Conservation (phyloP, 1,284 basidiomycete genomes). For the Sanghuangporus sanghuang region DNA sequence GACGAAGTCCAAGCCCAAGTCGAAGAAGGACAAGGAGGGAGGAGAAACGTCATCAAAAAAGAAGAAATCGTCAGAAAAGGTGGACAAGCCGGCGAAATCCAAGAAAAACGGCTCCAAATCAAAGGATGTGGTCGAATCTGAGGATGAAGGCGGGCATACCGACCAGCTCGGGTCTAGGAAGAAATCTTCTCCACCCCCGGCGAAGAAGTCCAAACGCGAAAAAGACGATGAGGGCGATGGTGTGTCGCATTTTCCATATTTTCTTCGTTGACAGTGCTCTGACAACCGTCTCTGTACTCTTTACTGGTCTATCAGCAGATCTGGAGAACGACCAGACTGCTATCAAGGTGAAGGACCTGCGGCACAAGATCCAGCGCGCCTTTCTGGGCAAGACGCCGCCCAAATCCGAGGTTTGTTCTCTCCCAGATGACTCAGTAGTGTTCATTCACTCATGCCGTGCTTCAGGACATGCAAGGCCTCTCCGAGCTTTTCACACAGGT, state of each 20-base stretch:
- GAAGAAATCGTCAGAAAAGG: conserved; percentile 31
- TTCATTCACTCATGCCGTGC: conserved; percentile 14
- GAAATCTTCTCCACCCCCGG: conserved; percentile 52
- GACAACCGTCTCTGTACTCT: conserved; percentile 2
- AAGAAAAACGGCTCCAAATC: conserved; percentile 61
- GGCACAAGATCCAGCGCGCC: conserved; percentile 85
- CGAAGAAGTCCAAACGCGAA: conserved; percentile 64
- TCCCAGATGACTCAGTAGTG: conserved; percentile 3
- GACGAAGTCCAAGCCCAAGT: conserved; percentile 43
- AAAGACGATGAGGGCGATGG: conserved; percentile 52
- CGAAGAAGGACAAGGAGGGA: conserved; percentile 63
- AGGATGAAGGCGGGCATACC: conserved; percentile 53
- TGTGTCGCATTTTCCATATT: conserved; percentile 22
- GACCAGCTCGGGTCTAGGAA: conserved; percentile 49
- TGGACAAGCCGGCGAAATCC: conserved; percentile 37
- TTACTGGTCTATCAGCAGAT: conserved; percentile 30
- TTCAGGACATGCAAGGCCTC: conserved; percentile 73
- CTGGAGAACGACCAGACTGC: conserved; percentile 66
- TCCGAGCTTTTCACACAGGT: conserved; percentile 79
- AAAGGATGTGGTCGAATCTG: conserved; percentile 65
- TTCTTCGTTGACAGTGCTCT: conserved; percentile 10
- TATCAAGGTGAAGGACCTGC: conserved; percentile 77
- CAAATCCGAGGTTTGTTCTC: conserved; percentile 41
- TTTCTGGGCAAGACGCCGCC: conserved; percentile 65
- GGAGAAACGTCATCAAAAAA: conserved; percentile 37